phyloP scores from a whole-genome alignment of 495 filamentous ascomycete genomes.

The Sporormia fimetaria region DNA sequence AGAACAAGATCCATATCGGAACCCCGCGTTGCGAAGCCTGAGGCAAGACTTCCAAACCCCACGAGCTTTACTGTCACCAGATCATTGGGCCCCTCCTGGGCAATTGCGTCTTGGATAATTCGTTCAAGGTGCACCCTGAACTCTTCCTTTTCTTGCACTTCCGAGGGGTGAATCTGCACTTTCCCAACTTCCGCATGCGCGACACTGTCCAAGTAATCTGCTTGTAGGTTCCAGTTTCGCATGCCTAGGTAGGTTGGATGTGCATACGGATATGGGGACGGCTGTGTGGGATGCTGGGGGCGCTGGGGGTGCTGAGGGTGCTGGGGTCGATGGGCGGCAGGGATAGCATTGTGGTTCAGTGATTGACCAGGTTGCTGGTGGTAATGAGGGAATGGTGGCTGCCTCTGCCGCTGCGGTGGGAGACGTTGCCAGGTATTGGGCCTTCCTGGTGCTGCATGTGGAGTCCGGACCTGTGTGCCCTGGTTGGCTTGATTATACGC shows the following conservation, averaged over 20 bases:
- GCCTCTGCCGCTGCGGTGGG: conserved; percentile 3
- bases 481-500: conserved; percentile 4
- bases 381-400: too few species aligned
- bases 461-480: too few species aligned
- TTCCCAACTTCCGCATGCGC: conserved; percentile 25
- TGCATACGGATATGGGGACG: too few species aligned
- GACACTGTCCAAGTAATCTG: conserved; percentile 29
- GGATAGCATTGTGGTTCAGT: too few species aligned
- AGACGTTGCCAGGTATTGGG: neutral
- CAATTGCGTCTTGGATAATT: conserved; percentile 44
- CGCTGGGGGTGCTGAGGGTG: too few species aligned
- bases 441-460: too few species aligned
- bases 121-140: conserved; percentile 48
- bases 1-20: conserved; percentile 69
- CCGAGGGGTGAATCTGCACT: conserved; percentile 31
- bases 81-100: conserved; percentile 35
- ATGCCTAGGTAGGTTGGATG: too few species aligned
- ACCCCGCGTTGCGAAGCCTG: conserved; percentile 59
- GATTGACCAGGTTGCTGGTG: too few species aligned
- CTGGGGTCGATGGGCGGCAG: too few species aligned
- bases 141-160: conserved; percentile 50
- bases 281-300: too few species aligned
- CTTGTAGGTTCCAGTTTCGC: too few species aligned
- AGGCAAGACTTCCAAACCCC: conserved; percentile 61
- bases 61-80: conserved; percentile 44